Percentiles rank a stretch among this genome's conserved stretches.
These are phyloP conservation scores for Tubosaeta sp. DNA, from an alignment of 768 basidiomycete genomes.

Conservation along the genomic window DNA sequence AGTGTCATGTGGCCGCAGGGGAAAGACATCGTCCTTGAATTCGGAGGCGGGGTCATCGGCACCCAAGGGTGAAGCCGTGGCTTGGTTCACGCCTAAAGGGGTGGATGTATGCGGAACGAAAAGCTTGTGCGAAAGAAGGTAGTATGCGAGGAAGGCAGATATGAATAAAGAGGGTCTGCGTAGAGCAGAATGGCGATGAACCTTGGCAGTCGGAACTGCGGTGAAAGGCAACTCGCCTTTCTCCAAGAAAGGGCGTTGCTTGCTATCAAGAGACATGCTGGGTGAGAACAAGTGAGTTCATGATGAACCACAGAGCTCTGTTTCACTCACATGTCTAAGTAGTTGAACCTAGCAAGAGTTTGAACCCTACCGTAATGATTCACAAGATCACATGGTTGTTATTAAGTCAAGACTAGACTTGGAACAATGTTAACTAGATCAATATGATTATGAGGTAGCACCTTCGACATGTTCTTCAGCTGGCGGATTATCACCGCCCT, in stretches of 20 bases:
- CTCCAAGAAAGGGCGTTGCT: constrained; percentile 9
- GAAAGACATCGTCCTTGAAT: constrained; percentile 57
- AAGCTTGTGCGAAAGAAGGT: constrained; percentile 14
- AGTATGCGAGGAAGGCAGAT: constrained; percentile 17
- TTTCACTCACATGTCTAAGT: constrained; percentile 2
- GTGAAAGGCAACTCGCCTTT: constrained; percentile 20
- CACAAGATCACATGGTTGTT: not conserved
- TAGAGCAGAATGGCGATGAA: not conserved
- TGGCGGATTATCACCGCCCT: constrained; percentile 17
- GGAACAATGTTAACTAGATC: too few species aligned
- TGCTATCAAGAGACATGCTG: constrained; percentile 11
- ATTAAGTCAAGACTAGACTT: too few species aligned
- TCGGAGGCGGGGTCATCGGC: constrained; percentile 36
- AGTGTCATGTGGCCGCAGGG: constrained; percentile 46
- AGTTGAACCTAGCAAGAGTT: not conserved
- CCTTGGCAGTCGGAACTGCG: not conserved
- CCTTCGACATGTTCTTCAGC: constrained; percentile 16
- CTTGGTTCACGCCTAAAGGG: not conserved
- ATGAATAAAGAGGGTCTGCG: constrained; percentile 7
- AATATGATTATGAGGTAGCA: constrained; percentile 9
- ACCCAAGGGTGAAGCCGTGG: constrained; percentile 5
- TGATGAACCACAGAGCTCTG: not conserved
- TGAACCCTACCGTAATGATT: not conserved
- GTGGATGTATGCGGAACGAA: not conserved
- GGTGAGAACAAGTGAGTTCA: not conserved